A percentile compares a stretch with the other conserved stretches of the same genome.
Conservation (phyloP, 2,329 filamentous ascomycete species). For the Leptographium procerum region DNA sequence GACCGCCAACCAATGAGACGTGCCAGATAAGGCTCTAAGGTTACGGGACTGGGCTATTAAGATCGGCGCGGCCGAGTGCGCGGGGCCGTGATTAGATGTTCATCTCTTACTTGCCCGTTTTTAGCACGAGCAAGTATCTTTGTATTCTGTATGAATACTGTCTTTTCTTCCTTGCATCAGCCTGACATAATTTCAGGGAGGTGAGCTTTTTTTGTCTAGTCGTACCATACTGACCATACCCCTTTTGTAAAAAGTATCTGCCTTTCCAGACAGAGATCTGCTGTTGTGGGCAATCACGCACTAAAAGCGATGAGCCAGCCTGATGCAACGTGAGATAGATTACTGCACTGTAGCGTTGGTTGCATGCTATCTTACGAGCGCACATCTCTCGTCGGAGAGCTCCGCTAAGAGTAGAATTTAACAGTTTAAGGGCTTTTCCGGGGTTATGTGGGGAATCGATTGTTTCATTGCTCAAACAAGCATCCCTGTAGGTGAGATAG, state of each 20-base stretch:
- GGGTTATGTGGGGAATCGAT: too few relatives aligned
- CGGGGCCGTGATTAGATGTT: background rate
- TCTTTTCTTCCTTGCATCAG: too few relatives aligned
- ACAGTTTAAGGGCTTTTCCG: background rate
- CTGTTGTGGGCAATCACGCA: background rate
- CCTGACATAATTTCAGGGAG: background rate
- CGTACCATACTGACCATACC: too few relatives aligned
- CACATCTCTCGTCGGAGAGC: background rate
- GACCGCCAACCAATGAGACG: background rate
- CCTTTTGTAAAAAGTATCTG: background rate
- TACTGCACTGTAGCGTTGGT: background rate
- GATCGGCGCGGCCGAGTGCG: background rate
- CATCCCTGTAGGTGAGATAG: too few relatives aligned
- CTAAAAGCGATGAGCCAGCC: background rate
- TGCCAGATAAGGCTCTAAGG: background rate
- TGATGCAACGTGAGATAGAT: background rate
- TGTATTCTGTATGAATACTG: too few relatives aligned
- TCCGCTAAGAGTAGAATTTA: too few relatives aligned
- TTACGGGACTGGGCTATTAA: background rate
- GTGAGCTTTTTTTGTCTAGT: background rate
- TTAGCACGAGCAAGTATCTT: too few relatives aligned
- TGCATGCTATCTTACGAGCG: background rate
- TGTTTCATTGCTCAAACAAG: too few relatives aligned
- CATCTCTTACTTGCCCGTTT: background rate
- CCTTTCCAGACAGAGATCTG: background rate